Evolutionary conservation across 768 basidiomycete genomes (phyloP).

Genomic region (Phylloporus scabripes): DNA sequence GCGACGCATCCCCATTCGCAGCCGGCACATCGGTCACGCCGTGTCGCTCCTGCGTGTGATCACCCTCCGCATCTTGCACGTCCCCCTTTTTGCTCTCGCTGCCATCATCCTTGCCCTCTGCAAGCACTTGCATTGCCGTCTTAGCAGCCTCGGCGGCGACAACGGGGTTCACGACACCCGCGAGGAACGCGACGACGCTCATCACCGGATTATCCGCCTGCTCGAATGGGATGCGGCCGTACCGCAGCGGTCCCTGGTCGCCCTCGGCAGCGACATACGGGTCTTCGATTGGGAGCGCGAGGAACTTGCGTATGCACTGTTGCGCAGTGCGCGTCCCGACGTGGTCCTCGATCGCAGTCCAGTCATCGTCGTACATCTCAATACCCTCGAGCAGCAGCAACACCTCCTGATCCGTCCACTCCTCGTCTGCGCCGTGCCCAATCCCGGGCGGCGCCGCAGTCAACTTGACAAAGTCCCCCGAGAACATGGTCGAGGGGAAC

Average conservation of each 20-base stretch:
- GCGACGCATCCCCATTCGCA: slow-evolving; percentile 12
- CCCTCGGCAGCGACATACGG: slow-evolving; percentile 78
- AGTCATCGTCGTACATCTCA: slow-evolving; percentile 98
- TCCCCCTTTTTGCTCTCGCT: slow-evolving; percentile 17
- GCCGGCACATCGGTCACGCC: slow-evolving; percentile 19
- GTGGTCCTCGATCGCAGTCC: slow-evolving; percentile 88
- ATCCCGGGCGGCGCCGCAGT: slow-evolving; percentile 36
- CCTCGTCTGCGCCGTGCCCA: slow-evolving; percentile 43
- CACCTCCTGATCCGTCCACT: slow-evolving; percentile 91
- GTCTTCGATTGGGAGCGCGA: slow-evolving; percentile 95
- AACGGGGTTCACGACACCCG: slow-evolving; percentile 84
- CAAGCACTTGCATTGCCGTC: slow-evolving; percentile 77
- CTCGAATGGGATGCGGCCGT: slow-evolving; percentile 81
- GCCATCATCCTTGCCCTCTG: slow-evolving; percentile 45
- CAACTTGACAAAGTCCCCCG: slow-evolving; percentile 93
- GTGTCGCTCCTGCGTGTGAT: slow-evolving; percentile 25
- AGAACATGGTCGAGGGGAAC: slow-evolving; percentile 94
- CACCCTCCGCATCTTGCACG: slow-evolving; percentile 42
- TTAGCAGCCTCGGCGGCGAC: slow-evolving; percentile 94
- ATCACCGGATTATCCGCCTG: slow-evolving; percentile 97
- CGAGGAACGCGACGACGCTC: slow-evolving; percentile 96
- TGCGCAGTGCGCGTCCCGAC: slow-evolving; percentile 89
- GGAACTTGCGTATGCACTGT: slow-evolving; percentile 93
- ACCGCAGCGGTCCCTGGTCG: slow-evolving; percentile 69
- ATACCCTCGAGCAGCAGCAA: slow-evolving; percentile 89